phyloP scores from a whole-genome alignment of 1,284 basidiomycete species.

The Caloboletus firmus region DNA sequence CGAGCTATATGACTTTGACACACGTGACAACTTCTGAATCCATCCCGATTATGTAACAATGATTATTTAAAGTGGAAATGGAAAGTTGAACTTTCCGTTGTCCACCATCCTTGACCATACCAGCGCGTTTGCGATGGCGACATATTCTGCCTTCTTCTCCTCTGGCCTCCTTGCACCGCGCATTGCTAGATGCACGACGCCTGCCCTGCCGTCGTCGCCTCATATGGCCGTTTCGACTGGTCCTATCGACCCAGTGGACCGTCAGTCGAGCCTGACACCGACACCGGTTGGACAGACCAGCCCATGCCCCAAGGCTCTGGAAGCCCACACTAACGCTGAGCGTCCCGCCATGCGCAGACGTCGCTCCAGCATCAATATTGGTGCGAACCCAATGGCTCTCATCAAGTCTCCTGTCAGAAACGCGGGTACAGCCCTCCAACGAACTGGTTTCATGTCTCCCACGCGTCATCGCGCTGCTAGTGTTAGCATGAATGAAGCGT shows the following conservation, averaged over 20 bases:
- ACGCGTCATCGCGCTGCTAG: constrained; percentile 47
- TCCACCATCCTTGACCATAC: neutral
- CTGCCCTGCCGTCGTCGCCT: constrained; percentile 38
- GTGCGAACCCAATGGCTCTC: constrained; percentile 44
- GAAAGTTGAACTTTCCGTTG: constrained; percentile 18
- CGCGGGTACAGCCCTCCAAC: constrained; percentile 47
- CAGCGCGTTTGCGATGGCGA: constrained; percentile 35
- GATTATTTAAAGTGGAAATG: constrained; percentile 13
- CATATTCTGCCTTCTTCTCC: constrained; percentile 61
- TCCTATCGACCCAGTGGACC: constrained; percentile 39
- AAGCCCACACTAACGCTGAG: constrained; percentile 10
- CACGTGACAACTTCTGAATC: constrained; percentile 12
- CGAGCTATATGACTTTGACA: too few relatives aligned
- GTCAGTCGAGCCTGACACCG: constrained; percentile 36
- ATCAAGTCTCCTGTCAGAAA: constrained; percentile 53
- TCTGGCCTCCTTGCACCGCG: constrained; percentile 56
- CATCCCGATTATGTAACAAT: constrained; percentile 20
- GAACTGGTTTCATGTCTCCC: constrained; percentile 39
- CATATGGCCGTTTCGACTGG: constrained; percentile 30
- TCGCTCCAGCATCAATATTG: constrained; percentile 54
- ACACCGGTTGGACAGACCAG: constrained; percentile 28
- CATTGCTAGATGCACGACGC: constrained; percentile 30
- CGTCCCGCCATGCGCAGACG: constrained; percentile 46
- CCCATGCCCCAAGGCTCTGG: constrained; percentile 10
- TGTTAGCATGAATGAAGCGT: constrained; percentile 28